Conservation (phyloP, 148 eudicot genomes). For the Rhododendron kiyosumense region DNA sequence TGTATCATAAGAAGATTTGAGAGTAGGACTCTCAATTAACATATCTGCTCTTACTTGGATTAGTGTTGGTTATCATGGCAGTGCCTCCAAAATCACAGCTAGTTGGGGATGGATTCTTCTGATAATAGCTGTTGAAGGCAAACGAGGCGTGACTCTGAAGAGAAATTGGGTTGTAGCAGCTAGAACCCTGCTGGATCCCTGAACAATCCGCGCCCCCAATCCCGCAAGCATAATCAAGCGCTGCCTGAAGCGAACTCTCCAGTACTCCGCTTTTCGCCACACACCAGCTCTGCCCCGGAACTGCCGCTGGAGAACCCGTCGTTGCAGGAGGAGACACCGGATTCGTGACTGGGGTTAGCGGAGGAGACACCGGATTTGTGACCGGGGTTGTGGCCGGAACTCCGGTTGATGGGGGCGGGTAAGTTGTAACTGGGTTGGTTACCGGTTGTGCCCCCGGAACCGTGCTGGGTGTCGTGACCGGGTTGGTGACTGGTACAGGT, state of each 20-base stretch:
- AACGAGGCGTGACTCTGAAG: conserved; percentile 76
- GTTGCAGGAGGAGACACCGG: background rate
- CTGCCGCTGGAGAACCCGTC: conserved; percentile 15
- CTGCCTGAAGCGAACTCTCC: conserved; percentile 53
- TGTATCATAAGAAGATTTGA: background rate
- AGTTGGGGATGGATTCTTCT: conserved; percentile 60
- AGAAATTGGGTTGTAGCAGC: conserved; percentile 69
- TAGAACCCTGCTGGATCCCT: conserved; percentile 60
- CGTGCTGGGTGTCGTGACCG: conserved; percentile 31
- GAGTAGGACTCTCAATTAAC: background rate
- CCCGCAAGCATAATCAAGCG: conserved; percentile 90
- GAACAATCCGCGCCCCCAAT: conserved; percentile 86
- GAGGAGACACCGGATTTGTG: conserved; percentile 7
- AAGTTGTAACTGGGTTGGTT: conserved; percentile 31
- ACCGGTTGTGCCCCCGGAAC: conserved; percentile 17
- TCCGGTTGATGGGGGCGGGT: conserved; percentile 28
- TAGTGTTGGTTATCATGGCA: conserved; percentile 50
- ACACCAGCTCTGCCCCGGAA: conserved; percentile 81
- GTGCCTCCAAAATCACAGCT: conserved; percentile 92
- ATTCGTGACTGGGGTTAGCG: conserved; percentile 21
- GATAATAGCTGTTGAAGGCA: conserved; percentile 84
- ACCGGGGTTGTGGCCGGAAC: conserved; percentile 35
- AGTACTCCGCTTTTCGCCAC: conserved; percentile 56
- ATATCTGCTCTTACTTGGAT: conserved; percentile 70
- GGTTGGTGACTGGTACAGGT: conserved; percentile 36